These are phyloP conservation scores for Apophysomyces ossiformis DNA, from an alignment of 371 early-diverging fungal species.

Conservation along the genomic window DNA sequence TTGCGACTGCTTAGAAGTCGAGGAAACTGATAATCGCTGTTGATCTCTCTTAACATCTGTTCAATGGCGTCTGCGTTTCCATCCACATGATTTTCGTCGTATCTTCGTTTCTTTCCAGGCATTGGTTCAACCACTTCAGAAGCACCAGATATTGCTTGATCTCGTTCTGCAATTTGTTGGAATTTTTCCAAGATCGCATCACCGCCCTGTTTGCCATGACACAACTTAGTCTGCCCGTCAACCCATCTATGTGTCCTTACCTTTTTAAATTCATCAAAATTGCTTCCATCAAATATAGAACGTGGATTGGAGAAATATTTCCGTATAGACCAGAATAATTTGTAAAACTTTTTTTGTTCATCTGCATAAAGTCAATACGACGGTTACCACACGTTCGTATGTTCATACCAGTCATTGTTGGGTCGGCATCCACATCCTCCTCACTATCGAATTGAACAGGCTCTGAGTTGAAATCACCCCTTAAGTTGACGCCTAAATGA, in stretches of 20 bases:
- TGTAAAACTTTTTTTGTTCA: conserved; percentile 52
- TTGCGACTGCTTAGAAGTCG: conserved; percentile 75
- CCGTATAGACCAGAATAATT: conserved; percentile 48
- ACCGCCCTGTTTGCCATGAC: conserved; percentile 25
- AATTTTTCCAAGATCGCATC: conserved; percentile 40
- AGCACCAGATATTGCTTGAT: conserved; percentile 39
- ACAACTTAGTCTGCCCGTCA: neutral
- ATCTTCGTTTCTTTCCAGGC: conserved; percentile 18
- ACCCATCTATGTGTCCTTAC: conserved; percentile 14
- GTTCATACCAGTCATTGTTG: conserved; percentile 40
- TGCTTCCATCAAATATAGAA: conserved; percentile 35
- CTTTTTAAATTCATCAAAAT: conserved; percentile 42
- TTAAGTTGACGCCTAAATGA: conserved; percentile 71
- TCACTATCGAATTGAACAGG: conserved; percentile 61
- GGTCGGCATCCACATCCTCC: conserved; percentile 53
- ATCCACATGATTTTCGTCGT: conserved; percentile 33
- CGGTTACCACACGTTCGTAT: neutral
- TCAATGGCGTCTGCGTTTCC: conserved; percentile 38
- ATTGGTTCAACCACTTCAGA: conserved; percentile 27
- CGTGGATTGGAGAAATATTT: conserved; percentile 51
- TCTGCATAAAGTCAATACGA: conserved; percentile 22
- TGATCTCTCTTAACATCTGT: conserved; percentile 35
- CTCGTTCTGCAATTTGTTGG: conserved; percentile 41
- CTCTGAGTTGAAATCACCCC: conserved; percentile 81
- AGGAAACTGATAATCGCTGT: conserved; percentile 68